These are phyloP conservation scores for Fistulifera solaris DNA, from an alignment of 108 stramenopile species.

Conservation along the genomic window DNA sequence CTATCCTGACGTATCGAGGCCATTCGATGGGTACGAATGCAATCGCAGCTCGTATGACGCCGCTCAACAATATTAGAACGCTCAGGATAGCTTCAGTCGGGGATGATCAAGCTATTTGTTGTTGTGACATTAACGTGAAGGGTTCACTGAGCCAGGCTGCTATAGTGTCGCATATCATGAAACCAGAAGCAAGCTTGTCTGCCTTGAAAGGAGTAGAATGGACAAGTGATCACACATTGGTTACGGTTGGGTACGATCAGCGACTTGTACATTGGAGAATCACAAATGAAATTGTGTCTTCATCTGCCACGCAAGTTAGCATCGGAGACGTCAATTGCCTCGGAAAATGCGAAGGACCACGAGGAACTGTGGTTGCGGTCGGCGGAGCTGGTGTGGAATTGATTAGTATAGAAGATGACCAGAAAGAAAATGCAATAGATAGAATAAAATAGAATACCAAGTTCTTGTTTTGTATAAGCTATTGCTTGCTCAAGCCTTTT, in stretches of 20 bases:
- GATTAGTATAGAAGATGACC: neutral
- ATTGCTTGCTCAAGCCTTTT: no score
- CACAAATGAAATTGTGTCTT: neutral
- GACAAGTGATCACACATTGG: conserved; percentile 12
- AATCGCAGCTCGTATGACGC: conserved; percentile 17
- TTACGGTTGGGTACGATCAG: conserved; percentile 49
- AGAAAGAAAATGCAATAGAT: no score
- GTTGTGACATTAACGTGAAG: conserved; percentile 11
- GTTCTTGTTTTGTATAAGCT: no score
- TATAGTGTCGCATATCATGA: neutral
- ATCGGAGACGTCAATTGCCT: conserved; percentile 40
- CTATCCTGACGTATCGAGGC: conserved; percentile 17
- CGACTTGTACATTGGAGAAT: conserved; percentile 33
- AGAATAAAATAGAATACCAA: no score
- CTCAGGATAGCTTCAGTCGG: conserved; percentile 39
- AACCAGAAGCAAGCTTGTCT: conserved; percentile 43
- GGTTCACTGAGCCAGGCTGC: neutral
- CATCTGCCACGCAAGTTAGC: conserved; percentile 11
- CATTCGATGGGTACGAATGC: conserved; percentile 65
- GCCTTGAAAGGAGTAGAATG: conserved; percentile 50
- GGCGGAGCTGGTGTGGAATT: conserved; percentile 42
- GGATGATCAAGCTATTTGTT: conserved; percentile 60
- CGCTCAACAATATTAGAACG: neutral
- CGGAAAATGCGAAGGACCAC: conserved; percentile 8
- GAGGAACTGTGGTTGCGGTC: conserved; percentile 18